Conservation (phyloP, 139 green algal genomes). For the Tetradesmus obliquus region DNA sequence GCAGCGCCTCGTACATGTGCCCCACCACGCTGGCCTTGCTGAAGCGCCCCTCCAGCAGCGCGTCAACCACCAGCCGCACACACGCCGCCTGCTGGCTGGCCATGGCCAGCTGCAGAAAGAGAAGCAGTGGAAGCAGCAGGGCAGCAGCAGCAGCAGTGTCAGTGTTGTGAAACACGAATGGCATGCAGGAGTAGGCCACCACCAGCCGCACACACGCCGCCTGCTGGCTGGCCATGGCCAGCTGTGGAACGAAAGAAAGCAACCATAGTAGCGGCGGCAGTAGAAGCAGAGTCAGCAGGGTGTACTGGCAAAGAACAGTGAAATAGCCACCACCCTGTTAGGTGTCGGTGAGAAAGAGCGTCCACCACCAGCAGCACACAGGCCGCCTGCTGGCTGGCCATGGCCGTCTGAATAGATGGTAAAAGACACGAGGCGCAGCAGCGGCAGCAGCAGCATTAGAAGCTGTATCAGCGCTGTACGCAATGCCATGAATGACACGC, state of each 20-base stretch:
- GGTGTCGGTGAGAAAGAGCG: neutral
- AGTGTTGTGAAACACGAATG: neutral
- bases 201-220: slow-evolving; percentile 40
- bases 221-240: slow-evolving; percentile 40
- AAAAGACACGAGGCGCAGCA: neutral
- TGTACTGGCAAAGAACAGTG: neutral
- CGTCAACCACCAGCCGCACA: slow-evolving; percentile 46
- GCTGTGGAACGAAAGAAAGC: neutral
- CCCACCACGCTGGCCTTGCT: slow-evolving; percentile 37
- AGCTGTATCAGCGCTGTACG: neutral
- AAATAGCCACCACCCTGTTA: neutral
- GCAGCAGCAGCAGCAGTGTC: neutral
- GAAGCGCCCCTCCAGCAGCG: slow-evolving; percentile 34
- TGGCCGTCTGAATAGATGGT: slow-evolving; percentile 2
- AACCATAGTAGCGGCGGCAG: neutral
- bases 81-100: slow-evolving; percentile 37
- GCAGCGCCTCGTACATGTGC: slow-evolving; percentile 48
- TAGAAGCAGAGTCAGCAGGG: neutral
- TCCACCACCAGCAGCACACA: slow-evolving; percentile 42
- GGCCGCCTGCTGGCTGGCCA: slow-evolving; percentile 41
- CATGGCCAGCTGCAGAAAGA: slow-evolving; percentile 25
- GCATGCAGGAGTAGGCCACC: neutral
- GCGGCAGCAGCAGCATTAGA: neutral
- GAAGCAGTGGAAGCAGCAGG: neutral
- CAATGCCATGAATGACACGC: neutral